Evolutionary conservation across 1,139 yeast species (phyloP), one percentile per base, ranked within the genome.

Genomic region (Kazachstania sp.): DNA sequence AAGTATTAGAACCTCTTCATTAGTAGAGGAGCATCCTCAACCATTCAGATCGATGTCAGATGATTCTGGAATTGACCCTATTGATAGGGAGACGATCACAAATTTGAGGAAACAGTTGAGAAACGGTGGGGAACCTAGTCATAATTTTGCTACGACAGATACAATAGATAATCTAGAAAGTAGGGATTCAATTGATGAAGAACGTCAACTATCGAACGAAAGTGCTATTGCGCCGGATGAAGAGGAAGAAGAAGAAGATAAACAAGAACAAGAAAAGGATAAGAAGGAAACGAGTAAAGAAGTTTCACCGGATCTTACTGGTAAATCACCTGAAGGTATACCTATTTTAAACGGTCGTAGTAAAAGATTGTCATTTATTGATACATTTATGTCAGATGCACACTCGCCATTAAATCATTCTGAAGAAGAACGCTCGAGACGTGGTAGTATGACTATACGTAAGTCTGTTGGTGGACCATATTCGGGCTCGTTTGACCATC

Each of bases 371-470:
- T 50, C 53, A 7, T 50, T 50, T 26, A 48, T 50, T 15, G 53
- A 50, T 30, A 48, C 55, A 19, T 53, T 49, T 15, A 49, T 53
- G 49, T 38, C 49, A 11, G 53, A 47, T 12, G 29, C 37, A 4
- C 45, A 44, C 31, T 45, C 51, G 2, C 47, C 49, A 9, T 23
- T 39, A 5, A 50, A 44, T 5, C 46, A 32, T n/a, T 34, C 45
- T 5, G 49, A 45, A 3, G 51, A 45, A 13, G 46, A 43, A 12
- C 19, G 11, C 6, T 20, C 23, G 11, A 26, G 41, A 29, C 29
- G 26, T 13, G n/a, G 41, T 13, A 15, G 20, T 4, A 11, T 9
- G 8, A 29, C n/a, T n/a, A 29, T 7, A 29, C 11, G 23, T 7
- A 29, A 15, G 31, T 9, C 35, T 6, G 9, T 18, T 5, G 20